Percentiles rank a stretch among this genome's conserved stretches.
phyloP scores from a whole-genome alignment of 495 filamentous ascomycete species.

The Aspergillus olivimuriae region DNA sequence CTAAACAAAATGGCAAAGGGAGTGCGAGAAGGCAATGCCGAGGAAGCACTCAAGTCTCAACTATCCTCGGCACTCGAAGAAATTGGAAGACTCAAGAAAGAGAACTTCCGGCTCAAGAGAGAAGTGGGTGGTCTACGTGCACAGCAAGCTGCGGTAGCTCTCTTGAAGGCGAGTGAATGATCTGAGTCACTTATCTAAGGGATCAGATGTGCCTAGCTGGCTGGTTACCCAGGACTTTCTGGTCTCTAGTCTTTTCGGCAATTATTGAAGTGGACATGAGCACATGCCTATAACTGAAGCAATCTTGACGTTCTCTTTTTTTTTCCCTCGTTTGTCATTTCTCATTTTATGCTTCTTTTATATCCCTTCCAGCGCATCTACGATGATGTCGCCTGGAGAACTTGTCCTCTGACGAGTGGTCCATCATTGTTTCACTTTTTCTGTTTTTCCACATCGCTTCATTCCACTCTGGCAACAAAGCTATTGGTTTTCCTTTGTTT shows the following conservation, averaged over 20 bases:
- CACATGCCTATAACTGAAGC: slow-evolving; percentile 16
- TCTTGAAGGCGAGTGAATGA: slow-evolving; percentile 34
- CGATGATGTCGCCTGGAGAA: no score
- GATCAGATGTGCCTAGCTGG: slow-evolving; percentile 5
- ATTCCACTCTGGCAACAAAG: background rate
- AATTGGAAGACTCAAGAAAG: slow-evolving; percentile 64
- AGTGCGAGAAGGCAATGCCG: slow-evolving; percentile 64
- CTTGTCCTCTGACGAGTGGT: no score
- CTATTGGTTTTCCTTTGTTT: slow-evolving; percentile 2
- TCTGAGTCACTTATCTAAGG: background rate
- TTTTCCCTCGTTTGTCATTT: slow-evolving; percentile 16
- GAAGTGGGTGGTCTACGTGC: slow-evolving; percentile 48
- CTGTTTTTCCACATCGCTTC: no score
- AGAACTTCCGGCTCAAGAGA: slow-evolving; percentile 63
- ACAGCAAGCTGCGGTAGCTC: slow-evolving; percentile 35
- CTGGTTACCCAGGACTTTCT: slow-evolving; percentile 5
- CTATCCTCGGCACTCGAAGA: slow-evolving; percentile 64
- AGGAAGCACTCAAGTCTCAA: slow-evolving; percentile 63
- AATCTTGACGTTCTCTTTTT: slow-evolving; percentile 15
- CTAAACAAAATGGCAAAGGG: slow-evolving; percentile 74
- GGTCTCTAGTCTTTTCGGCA: background rate
- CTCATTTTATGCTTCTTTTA: background rate
- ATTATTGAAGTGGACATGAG: slow-evolving; percentile 18
- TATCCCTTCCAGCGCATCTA: background rate
- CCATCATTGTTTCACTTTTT: no score